Base-by-base conservation (phyloP, 2,329 filamentous ascomycete genomes). In the Gaeumannomyces tritici region DNA sequence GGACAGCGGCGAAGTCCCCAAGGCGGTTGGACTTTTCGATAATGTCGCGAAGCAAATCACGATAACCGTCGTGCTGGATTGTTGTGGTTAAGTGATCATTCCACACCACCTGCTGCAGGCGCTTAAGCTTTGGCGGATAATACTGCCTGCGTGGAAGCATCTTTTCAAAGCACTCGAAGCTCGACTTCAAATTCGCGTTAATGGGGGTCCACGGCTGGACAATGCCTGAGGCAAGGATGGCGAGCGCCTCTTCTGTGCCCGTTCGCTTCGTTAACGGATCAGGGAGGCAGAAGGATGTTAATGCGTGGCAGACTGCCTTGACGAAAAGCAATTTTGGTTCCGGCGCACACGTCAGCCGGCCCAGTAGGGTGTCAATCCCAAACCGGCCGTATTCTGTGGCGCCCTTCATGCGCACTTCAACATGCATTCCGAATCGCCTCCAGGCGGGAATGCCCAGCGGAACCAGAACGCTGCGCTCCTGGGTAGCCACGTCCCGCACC, bases 71-170 rank as follows among this genome's bases (percentile, higher is more conserved):
- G 31, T 33, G 31, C 31, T 33, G 31, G 31, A 33, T 33, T 11
- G 31, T 33, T 33, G 31, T 33, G 4, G 31, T 33, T 11, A 33
- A 11, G 12, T 33, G 5, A 11, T 33, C 31, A 11, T 11, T 33
- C 0, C 83, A 83, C 3, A 70, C 67, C 0, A 89, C 71, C 33
- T 75, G 77, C 2, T 76, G 71, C 0, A 85, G 63, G 0, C 83
- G 79, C 69, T 88, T 89, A 87, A 0, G 82, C 79, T 0, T 88
- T 42, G 0, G 79, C 67, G 35, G 80, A 83, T 0, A 86, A 86
- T 0, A 87, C 31, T 33, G 5, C 31, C 31, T 89, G 7, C 79
- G 71, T 0, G 86, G 86, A 67, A 90, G 87, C 1, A 85, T 69
- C 5, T 79, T 70, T 0, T 84, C 85, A 66, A 86, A 87, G 1